Evolutionary conservation across 2,329 filamentous ascomycete genomes (phyloP).

Genomic region (Lasiodiplodia citricola): DNA sequence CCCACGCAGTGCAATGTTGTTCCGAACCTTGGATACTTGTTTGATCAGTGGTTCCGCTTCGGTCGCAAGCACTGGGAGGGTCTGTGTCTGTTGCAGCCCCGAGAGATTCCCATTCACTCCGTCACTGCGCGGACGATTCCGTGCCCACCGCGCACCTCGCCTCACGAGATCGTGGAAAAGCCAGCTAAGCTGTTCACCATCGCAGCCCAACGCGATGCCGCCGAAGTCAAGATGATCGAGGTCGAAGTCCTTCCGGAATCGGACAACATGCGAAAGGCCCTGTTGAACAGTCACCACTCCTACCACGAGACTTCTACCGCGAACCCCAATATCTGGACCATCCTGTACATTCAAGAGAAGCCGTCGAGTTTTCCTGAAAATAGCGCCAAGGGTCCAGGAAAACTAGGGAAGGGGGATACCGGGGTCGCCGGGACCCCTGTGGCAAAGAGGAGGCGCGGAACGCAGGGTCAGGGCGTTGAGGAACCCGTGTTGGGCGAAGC

Average conservation of each 20-base stretch:
- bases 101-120: background rate
- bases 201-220: background rate
- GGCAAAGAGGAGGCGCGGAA: background rate
- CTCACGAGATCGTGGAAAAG: background rate
- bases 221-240: background rate
- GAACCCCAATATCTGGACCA: constrained; percentile 2
- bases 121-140: background rate
- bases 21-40: background rate
- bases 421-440: background rate
- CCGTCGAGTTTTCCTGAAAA: background rate
- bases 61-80: background rate
- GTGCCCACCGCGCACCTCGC: background rate
- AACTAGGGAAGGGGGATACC: too few species aligned
- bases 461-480: background rate
- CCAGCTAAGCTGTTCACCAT: constrained; percentile 1
- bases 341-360: constrained; percentile 8
- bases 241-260: background rate
- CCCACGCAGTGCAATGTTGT: background rate
- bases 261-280: background rate
- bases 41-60: constrained; percentile 8
- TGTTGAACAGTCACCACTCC: background rate
- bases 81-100: background rate
- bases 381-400: background rate
- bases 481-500: background rate
- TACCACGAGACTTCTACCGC: background rate